Evolutionary conservation across 2,329 filamentous ascomycete genomes (phyloP).

Genomic region (Paramyrothecium roridum): DNA sequence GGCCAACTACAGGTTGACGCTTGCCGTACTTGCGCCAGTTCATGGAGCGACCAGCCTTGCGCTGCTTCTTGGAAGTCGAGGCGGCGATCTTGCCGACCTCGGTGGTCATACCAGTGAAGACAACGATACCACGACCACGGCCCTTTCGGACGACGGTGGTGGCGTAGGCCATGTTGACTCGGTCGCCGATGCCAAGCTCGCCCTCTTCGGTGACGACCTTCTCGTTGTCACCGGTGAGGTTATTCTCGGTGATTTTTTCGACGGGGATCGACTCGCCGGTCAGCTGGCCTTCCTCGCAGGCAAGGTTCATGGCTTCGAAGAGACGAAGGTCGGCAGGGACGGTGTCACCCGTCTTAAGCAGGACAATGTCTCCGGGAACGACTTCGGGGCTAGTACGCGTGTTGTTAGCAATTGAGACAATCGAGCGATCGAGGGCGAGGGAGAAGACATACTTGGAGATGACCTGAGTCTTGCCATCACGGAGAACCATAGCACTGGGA

Average conservation of each 20-base stretch:
- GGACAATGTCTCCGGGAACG: slow-evolving; percentile 69
- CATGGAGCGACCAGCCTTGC: slow-evolving; percentile 52
- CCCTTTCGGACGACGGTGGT: slow-evolving; percentile 72
- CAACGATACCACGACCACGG: slow-evolving; percentile 68
- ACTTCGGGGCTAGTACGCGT: slow-evolving; percentile 50
- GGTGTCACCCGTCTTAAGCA: slow-evolving; percentile 69
- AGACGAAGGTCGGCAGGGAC: slow-evolving; percentile 70
- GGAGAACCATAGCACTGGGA: slow-evolving; percentile 60
- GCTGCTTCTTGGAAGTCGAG: slow-evolving; percentile 48
- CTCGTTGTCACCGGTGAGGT: slow-evolving; percentile 41
- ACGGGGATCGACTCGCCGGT: slow-evolving; percentile 75
- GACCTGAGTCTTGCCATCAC: slow-evolving; percentile 55
- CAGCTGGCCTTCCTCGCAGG: slow-evolving; percentile 74
- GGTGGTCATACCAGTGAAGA: slow-evolving; percentile 68
- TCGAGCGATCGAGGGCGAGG: too few relatives aligned
- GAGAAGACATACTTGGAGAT: slow-evolving; percentile 51
- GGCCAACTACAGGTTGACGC: slow-evolving; percentile 43
- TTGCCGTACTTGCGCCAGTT: slow-evolving; percentile 52
- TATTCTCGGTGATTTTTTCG: slow-evolving; percentile 57
- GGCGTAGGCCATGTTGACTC: slow-evolving; percentile 72
- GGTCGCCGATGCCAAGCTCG: slow-evolving; percentile 65
- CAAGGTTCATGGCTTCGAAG: slow-evolving; percentile 73
- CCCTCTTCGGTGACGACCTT: slow-evolving; percentile 38
- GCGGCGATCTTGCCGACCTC: slow-evolving; percentile 69
- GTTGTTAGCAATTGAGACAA: slow-evolving; percentile 8